A percentile compares a stretch with the other conserved stretches of the same genome.
phyloP scores from a whole-genome alignment of 2,329 filamentous ascomycete species.

The Hymenoscyphus occultus region DNA sequence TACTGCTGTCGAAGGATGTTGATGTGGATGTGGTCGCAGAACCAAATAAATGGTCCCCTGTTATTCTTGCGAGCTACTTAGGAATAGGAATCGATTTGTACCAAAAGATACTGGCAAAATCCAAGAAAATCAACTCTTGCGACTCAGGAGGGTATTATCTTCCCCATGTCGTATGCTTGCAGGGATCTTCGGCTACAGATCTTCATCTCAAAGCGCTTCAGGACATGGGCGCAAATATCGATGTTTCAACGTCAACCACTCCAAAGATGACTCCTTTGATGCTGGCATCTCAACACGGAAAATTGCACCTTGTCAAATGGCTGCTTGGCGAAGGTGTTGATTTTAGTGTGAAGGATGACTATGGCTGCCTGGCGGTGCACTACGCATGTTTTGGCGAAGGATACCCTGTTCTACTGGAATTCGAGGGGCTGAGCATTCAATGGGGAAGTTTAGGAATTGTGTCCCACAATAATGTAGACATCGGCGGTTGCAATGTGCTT shows the following conservation, averaged over 20 bases:
- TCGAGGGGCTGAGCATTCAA: neutral
- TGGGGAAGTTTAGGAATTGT: neutral
- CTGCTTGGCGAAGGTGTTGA: neutral
- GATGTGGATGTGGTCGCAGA: neutral
- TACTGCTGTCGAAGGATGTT: neutral
- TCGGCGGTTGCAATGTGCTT: neutral
- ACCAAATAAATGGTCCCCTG: neutral
- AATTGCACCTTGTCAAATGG: neutral
- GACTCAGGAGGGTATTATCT: neutral
- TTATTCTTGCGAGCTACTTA: neutral
- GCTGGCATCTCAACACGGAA: neutral
- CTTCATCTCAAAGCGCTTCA: neutral
- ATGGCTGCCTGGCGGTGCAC: neutral
- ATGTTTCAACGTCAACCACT: neutral
- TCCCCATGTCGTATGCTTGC: neutral
- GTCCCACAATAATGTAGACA: rapidly evolving
- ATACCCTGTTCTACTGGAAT: neutral
- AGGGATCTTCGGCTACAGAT: neutral
- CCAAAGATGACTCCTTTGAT: neutral
- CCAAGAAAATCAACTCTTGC: neutral
- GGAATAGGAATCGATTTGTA: neutral
- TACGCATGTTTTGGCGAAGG: neutral
- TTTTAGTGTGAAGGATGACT: neutral
- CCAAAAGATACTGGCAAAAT: neutral
- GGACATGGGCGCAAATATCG: neutral